These are phyloP conservation scores for Melanogaster broomeanus DNA, from an alignment of 768 basidiomycete species.

Conservation along the genomic window DNA sequence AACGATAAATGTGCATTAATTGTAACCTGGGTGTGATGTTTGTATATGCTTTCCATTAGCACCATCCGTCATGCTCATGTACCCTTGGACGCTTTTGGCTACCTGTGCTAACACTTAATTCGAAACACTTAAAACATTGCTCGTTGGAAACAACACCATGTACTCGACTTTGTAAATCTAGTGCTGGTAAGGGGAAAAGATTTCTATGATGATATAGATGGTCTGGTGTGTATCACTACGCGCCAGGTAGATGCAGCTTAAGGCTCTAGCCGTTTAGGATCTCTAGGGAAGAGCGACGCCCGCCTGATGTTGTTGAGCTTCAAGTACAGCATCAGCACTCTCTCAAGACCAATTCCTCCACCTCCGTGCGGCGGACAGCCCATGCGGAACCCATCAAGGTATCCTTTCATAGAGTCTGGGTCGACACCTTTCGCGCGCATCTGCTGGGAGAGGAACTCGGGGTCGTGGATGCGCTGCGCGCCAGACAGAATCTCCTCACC, in stretches of 20 bases:
- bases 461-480: slow-evolving; percentile 96
- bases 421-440: slow-evolving; percentile 90
- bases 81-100: slow-evolving; percentile 21
- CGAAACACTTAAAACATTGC: slow-evolving; percentile 23
- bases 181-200: not conserved
- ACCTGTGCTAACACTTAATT: slow-evolving; percentile 24
- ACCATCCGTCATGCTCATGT: slow-evolving; percentile 15
- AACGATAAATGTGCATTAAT: slow-evolving; percentile 5
- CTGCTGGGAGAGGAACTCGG: slow-evolving; percentile 74
- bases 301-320: slow-evolving; percentile 95
- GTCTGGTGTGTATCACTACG: not conserved
- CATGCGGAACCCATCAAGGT: slow-evolving; percentile 92
- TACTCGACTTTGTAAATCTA: slow-evolving; percentile 21
- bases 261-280: slow-evolving; percentile 92
- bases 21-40: slow-evolving; percentile 23
- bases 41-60: slow-evolving; percentile 27
- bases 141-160: slow-evolving; percentile 7
- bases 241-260: slow-evolving; percentile 33
- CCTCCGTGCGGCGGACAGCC: slow-evolving; percentile 97
- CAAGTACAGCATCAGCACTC: slow-evolving; percentile 96
- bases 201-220: not conserved
- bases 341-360: slow-evolving; percentile 93
- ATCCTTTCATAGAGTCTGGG: slow-evolving; percentile 88
- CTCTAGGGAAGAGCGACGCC: slow-evolving; percentile 93
- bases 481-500: slow-evolving; percentile 99